Evolutionary conservation across 139 green algal genomes (phyloP).

Genomic region (Chlamydomonas sphaeroides): DNA sequence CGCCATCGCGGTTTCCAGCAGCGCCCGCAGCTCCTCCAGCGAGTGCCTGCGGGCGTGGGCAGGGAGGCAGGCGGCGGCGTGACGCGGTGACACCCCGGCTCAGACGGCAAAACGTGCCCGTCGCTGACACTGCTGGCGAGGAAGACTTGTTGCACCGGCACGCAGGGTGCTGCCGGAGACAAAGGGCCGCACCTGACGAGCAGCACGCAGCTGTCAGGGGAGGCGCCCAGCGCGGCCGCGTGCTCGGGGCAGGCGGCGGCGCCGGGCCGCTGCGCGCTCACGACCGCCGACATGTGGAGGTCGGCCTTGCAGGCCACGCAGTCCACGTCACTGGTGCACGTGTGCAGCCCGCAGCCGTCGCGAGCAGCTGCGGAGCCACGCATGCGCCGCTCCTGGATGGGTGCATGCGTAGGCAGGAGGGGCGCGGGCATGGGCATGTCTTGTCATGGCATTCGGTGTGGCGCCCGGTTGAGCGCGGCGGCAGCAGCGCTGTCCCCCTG

Average conservation of each 20-base stretch:
- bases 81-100: too few relatives aligned
- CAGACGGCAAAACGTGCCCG: too few relatives aligned
- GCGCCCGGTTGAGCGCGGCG: too few relatives aligned
- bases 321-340: slow-evolving; percentile 67
- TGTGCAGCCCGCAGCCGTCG: slow-evolving; percentile 58
- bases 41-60: slow-evolving; percentile 25
- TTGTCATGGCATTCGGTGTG: too few relatives aligned
- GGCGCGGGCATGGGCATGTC: too few relatives aligned
- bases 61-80: too few relatives aligned
- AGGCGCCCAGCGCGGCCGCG: slow-evolving; percentile 48
- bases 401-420: too few relatives aligned
- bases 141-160: too few relatives aligned
- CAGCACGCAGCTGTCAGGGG: slow-evolving; percentile 50
- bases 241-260: slow-evolving; percentile 78
- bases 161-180: too few relatives aligned
- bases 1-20: slow-evolving; percentile 34
- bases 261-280: slow-evolving; percentile 55
- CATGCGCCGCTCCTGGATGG: slow-evolving; percentile 54
- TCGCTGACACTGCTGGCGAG: too few relatives aligned
- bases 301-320: slow-evolving; percentile 78
- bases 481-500: too few relatives aligned
- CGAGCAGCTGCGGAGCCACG: neutral
- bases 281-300: slow-evolving; percentile 76
- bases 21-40: slow-evolving; percentile 48
- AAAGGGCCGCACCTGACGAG: slow-evolving; percentile 75